Evolutionary conservation across 306 rosid genomes (phyloP).

Genomic region (Quercus mongolica): DNA sequence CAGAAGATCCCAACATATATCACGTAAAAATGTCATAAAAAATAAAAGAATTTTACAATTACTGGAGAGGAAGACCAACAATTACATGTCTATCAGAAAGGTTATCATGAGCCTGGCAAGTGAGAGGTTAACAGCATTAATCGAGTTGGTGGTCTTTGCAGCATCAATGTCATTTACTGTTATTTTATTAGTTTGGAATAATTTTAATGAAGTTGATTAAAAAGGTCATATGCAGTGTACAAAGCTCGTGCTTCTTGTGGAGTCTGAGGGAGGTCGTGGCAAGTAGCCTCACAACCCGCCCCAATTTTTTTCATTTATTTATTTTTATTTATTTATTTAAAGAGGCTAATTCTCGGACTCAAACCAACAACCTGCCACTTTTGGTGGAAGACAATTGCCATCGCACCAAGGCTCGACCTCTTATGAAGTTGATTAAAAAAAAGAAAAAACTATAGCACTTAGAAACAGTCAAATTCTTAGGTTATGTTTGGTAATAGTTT

Average conservation of each 20-base stretch:
- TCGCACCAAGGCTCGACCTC: too few relatives aligned
- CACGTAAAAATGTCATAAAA: neutral
- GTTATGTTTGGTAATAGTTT: too few relatives aligned
- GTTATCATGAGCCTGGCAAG: neutral
- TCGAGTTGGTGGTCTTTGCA: neutral
- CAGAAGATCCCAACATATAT: neutral
- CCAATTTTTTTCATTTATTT: too few relatives aligned
- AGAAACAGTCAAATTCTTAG: neutral
- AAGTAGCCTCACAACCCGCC: too few relatives aligned
- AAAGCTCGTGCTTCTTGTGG: too few relatives aligned
- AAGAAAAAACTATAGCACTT: neutral
- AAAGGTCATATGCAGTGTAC: neutral
- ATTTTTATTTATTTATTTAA: too few relatives aligned
- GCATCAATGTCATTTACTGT: neutral
- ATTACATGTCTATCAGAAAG: neutral
- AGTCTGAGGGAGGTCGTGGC: too few relatives aligned
- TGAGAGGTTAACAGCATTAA: neutral
- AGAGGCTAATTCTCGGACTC: too few relatives aligned
- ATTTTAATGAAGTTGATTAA: neutral
- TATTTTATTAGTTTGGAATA: neutral
- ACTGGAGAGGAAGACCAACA: neutral
- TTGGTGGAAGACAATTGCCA: too few relatives aligned
- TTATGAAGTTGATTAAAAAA: neutral
- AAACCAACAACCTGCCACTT: too few relatives aligned
- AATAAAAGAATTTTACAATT: neutral